Conservation (phyloP, 352 stramenopile genomes). For the Phytophthora tentaculata region DNA sequence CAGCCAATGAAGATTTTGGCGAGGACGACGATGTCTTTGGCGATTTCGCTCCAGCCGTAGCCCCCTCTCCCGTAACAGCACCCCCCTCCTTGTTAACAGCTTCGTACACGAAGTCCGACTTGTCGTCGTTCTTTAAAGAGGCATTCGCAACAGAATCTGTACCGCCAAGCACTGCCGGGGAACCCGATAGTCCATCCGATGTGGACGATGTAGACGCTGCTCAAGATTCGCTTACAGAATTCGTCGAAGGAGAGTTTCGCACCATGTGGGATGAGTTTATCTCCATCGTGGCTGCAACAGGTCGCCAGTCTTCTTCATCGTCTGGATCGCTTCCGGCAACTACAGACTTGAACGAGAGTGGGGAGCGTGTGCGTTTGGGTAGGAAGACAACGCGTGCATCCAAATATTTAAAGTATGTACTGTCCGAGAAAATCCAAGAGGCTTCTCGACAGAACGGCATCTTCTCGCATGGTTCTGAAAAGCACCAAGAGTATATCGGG, state of each 20-base stretch:
- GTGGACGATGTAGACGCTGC: slow-evolving; percentile 1
- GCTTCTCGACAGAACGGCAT: slow-evolving; percentile 70
- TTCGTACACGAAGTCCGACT: slow-evolving; percentile 36
- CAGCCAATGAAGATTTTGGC: slow-evolving; percentile 15
- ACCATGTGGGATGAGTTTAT: slow-evolving; percentile 40
- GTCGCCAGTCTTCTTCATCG: slow-evolving; percentile 16
- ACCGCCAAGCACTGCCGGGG: slow-evolving; percentile 1
- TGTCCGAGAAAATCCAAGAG: slow-evolving; percentile 80
- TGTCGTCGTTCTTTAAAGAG: slow-evolving; percentile 43
- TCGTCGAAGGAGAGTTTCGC: slow-evolving; percentile 32
- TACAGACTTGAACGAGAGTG: slow-evolving; percentile 12
- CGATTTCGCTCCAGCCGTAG: slow-evolving; percentile 29
- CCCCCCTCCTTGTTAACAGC: background rate
- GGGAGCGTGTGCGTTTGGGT: slow-evolving; percentile 19
- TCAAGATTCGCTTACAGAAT: slow-evolving; percentile 23
- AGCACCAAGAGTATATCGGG: slow-evolving; percentile 57
- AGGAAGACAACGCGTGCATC: slow-evolving; percentile 32
- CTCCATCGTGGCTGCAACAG: slow-evolving; percentile 20
- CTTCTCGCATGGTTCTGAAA: slow-evolving; percentile 71
- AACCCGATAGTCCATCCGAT: slow-evolving; percentile 18
- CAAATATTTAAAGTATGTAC: slow-evolving; percentile 79
- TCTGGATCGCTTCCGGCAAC: slow-evolving; percentile 9
- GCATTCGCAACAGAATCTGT: slow-evolving; percentile 39
- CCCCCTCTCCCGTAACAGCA: background rate
- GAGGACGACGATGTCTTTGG: slow-evolving; percentile 38